Base-by-base conservation (phyloP, 78 protist genomes). In the Paratrimastix pyriformis region DNA sequence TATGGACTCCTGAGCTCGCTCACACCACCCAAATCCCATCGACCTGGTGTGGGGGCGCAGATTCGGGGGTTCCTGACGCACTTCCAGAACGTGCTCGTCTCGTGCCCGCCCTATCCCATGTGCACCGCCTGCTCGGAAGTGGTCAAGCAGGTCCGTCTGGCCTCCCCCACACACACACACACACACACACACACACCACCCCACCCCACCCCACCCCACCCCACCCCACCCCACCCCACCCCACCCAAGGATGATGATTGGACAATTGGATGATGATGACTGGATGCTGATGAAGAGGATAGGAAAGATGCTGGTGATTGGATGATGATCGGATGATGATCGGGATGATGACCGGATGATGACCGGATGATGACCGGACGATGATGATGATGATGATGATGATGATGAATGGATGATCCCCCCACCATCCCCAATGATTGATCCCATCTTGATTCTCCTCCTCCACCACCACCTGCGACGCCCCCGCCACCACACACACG, bases 101-200 rank as follows among this genome's bases (percentile, higher is more conserved):
- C 6, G 9, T 87, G 90, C 40, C 45, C 32, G 40, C 35, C 72
- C 35, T 37, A 9, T 37, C 38, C 24, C 54, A 5, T 11, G 72
- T 94, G 98, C 76, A 88, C 92, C 0, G 98, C 93, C 13, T 94
- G 98, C 79, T 90, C 95, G 7, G 40, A 46, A 0, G 48, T 26
- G 8, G 87, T 88, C 55, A 37, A 2, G 7, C 65, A 6, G 2
- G 38, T 54, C 6, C 57, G 11, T 8, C 5, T 15, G 21, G n/a
- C n/a, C n/a, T n/a, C n/a, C n/a, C n/a, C n/a, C n/a, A n/a, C n/a
- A n/a, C n/a, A n/a, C n/a, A n/a, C n/a, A n/a, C n/a, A n/a, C n/a
- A n/a, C n/a, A n/a, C n/a, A n/a, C n/a, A n/a, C 32, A 45, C n/a
- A n/a, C n/a, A n/a, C n/a, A n/a, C n/a, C n/a, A n/a, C n/a, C n/a